These are phyloP conservation scores for Dictyostelium firmibasis DNA, from an alignment of 78 protist species.

Conservation along the genomic window DNA sequence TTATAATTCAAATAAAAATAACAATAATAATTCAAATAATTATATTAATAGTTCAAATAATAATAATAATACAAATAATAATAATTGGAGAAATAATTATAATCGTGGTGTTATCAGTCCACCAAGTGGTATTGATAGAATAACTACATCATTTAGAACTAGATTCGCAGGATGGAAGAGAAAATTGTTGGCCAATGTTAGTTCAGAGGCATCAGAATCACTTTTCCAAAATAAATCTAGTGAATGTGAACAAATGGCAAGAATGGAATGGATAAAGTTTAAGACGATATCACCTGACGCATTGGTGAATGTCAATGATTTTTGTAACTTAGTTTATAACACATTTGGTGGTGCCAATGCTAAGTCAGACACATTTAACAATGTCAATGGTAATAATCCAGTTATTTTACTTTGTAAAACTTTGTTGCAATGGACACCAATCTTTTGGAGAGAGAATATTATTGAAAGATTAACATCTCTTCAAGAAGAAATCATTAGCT, in stretches of 20 bases:
- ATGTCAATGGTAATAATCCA: slow-evolving; percentile 5
- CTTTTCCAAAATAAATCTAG: slow-evolving; percentile 29
- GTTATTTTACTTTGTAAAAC: slow-evolving; percentile 21
- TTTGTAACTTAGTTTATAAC: neutral
- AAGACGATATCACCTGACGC: neutral
- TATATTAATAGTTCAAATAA: too few relatives aligned
- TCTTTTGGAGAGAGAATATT: slow-evolving; percentile 50
- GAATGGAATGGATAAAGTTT: slow-evolving; percentile 31
- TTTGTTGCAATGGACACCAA: slow-evolving; percentile 22
- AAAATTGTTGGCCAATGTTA: slow-evolving; percentile 58
- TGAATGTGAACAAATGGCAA: slow-evolving; percentile 48
- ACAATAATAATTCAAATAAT: neutral
- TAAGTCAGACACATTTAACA: neutral
- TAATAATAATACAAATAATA: neutral
- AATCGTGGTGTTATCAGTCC: neutral
- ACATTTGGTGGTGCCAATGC: neutral
- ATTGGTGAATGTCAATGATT: neutral
- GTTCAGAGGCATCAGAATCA: slow-evolving; percentile 76
- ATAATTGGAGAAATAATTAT: slow-evolving; percentile 56
- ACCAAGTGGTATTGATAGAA: slow-evolving; percentile 51
- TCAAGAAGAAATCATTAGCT: slow-evolving; percentile 31
- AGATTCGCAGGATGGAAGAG: slow-evolving; percentile 61
- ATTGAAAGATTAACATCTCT: slow-evolving; percentile 35
- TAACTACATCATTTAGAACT: slow-evolving; percentile 60
- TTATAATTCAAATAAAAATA: neutral